Percentiles rank a stretch among this genome's conserved stretches.
Evolutionary conservation across 495 filamentous ascomycete species (phyloP).

Genomic region (Delitschia confertaspora): DNA sequence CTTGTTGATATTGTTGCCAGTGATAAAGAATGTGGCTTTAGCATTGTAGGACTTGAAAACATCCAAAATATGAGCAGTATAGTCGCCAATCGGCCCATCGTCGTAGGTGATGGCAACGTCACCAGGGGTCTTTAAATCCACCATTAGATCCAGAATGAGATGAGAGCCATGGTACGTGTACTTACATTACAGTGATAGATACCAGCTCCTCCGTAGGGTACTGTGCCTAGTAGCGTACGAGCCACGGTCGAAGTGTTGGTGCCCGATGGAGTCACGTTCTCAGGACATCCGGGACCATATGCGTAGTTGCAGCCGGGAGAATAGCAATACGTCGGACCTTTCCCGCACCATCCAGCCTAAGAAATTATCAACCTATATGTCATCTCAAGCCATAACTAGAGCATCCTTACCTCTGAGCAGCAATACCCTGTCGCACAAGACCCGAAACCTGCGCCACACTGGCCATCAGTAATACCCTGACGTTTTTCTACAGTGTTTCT

Average conservation of each 20-base stretch:
- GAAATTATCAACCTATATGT: neutral
- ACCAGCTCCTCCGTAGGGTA: constrained; percentile 32
- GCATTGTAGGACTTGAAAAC: constrained; percentile 55
- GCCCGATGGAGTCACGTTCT: constrained; percentile 23
- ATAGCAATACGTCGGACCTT: constrained; percentile 16
- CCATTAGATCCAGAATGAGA: neutral
- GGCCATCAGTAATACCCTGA: constrained; percentile 16
- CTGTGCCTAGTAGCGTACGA: constrained; percentile 15
- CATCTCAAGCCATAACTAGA: neutral
- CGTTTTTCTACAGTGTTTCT: constrained; percentile 4
- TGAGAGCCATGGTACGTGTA: neutral
- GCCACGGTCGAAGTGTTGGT: constrained; percentile 21
- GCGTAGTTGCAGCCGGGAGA: constrained; percentile 20
- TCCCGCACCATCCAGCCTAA: constrained; percentile 22
- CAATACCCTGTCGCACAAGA: constrained; percentile 24
- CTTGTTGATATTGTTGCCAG: constrained; percentile 65
- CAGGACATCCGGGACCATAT: constrained; percentile 25
- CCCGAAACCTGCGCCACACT: constrained; percentile 19
- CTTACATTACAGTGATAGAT: constrained; percentile 58
- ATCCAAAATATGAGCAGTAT: constrained; percentile 60
- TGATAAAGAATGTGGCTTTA: constrained; percentile 74
- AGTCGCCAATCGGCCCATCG: constrained; percentile 59
- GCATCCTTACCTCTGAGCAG: constrained; percentile 17
- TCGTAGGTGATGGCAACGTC: constrained; percentile 71
- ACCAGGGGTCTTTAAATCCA: constrained; percentile 33